These are phyloP conservation scores for Coemansia sp. DNA, from an alignment of 192 early-diverging fungal species.

Conservation along the genomic window DNA sequence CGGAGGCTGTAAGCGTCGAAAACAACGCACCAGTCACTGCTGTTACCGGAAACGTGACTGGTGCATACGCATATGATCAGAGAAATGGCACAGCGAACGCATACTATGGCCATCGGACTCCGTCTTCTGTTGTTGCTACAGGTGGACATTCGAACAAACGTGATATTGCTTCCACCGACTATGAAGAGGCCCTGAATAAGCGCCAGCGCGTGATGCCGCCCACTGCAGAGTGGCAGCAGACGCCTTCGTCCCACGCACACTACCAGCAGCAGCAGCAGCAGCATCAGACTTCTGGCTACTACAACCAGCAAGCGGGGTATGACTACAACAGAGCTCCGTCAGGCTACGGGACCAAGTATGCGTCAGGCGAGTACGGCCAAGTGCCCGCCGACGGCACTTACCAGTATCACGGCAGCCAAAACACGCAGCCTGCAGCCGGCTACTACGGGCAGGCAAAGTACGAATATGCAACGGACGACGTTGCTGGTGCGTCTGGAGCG, in stretches of 20 bases:
- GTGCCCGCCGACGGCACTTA: constrained; percentile 1
- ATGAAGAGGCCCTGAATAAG: constrained; percentile 28
- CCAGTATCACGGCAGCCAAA: constrained; percentile 5
- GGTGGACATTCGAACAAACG: constrained; percentile 13
- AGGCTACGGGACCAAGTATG: constrained; percentile 1
- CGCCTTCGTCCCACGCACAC: constrained; percentile 6
- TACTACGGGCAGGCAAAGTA: constrained; percentile 35
- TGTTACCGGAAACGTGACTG: neutral
- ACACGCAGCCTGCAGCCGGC: neutral
- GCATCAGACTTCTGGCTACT: neutral
- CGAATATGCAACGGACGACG: constrained; percentile 15
- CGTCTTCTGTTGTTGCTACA: neutral
- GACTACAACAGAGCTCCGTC: constrained; percentile 6
- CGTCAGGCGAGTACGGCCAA: constrained; percentile 7
- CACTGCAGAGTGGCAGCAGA: constrained; percentile 25
- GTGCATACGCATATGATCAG: constrained; percentile 13
- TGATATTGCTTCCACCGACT: constrained; percentile 8
- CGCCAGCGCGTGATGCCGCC: constrained; percentile 38
- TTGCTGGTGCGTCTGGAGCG: neutral
- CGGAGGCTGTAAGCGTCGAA: neutral
- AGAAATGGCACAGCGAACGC: neutral
- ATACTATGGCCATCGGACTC: constrained; percentile 19
- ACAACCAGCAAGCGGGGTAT: neutral
- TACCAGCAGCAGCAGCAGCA: constrained; percentile 10
- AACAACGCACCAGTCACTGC: neutral